Base-by-base conservation (phyloP, 768 basidiomycete genomes). In the Agaricus bisporus region DNA sequence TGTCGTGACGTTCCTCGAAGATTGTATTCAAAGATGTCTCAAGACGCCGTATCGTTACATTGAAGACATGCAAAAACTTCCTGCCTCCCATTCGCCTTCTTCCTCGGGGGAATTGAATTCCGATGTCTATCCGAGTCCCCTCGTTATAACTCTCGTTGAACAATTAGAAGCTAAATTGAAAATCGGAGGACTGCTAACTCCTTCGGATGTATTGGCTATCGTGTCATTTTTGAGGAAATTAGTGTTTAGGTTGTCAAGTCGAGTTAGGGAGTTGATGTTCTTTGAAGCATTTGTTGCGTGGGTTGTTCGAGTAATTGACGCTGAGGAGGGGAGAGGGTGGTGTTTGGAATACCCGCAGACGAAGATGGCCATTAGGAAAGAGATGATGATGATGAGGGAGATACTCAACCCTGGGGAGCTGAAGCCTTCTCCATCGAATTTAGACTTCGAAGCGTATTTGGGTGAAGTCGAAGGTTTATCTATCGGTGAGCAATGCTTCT, bases 31-130 rank as follows among this genome's bases (percentile, higher is more conserved):
- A 54, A 77, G 90, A 15, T 93, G 86, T 59, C 63, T 86, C 58
- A 91, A 88, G 66, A 87, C 86, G 2, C 90, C 92, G 0, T 89
- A 93, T 64, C 79, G 82, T 26, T 98, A 95, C 63, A 75, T 95
- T 49, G 94, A 97, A 60, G 84, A 84, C 20, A 67, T 85, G 57
- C 65, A 76, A 5, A 61, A 66, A 0, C 63, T 82, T 18, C 49
- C 59, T 56, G 48, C 62, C 49, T 5, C 61, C 7, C 32, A 32
- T 32, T 32, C 32, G 37, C 36, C 59, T 7, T 42, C 41, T 38
- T 18, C 55, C 53, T 15, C 49, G 1, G 57, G 49, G 8, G 15
- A 20, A 36, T 45, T n/a, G 22, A 38, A 26, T 59, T 60, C 50
- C 50, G 26, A 44, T 25, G 18, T 42, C n/a, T 45, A 39, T 20